Conservation (phyloP, 1,139 yeast genomes). For the Hyphopichia pseudoburtonii region DNA sequence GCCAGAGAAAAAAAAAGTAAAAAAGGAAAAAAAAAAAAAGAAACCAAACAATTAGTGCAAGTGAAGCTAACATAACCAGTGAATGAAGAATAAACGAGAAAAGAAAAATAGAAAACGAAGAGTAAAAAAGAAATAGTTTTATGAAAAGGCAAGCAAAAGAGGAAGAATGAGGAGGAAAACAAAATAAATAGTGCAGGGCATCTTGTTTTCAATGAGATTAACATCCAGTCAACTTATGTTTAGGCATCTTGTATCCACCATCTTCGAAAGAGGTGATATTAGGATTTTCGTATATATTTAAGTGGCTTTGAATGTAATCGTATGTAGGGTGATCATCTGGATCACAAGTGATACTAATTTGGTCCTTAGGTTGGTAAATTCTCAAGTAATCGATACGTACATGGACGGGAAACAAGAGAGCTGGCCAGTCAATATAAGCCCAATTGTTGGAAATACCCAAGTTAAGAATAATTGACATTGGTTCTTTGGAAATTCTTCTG, state of each 20-base stretch:
- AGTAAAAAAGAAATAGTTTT: background rate
- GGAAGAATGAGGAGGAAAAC: background rate
- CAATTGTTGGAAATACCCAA: conserved; percentile 29
- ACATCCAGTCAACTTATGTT: conserved; percentile 15
- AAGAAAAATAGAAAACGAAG: background rate
- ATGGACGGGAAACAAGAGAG: conserved; percentile 22
- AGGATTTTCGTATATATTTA: conserved; percentile 20
- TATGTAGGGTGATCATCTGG: conserved; percentile 24
- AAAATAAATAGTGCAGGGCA: no score
- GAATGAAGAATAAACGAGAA: background rate
- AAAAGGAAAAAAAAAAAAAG: background rate
- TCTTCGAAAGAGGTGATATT: conserved; percentile 21
- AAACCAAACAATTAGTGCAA: background rate
- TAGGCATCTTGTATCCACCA: conserved; percentile 26
- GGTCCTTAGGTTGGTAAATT: conserved; percentile 24
- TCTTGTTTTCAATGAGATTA: no score
- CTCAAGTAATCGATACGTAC: conserved; percentile 25
- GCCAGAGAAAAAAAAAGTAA: background rate
- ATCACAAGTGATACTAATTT: conserved; percentile 24
- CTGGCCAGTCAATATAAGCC: conserved; percentile 33
- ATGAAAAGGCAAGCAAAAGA: background rate
- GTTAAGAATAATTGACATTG: conserved; percentile 27
- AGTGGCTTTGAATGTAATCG: conserved; percentile 22
- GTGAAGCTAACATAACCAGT: background rate
- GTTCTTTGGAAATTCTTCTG: conserved; percentile 27